phyloP scores from a whole-genome alignment of 2,329 filamentous ascomycete genomes.

The Monilinia aucupariae region DNA sequence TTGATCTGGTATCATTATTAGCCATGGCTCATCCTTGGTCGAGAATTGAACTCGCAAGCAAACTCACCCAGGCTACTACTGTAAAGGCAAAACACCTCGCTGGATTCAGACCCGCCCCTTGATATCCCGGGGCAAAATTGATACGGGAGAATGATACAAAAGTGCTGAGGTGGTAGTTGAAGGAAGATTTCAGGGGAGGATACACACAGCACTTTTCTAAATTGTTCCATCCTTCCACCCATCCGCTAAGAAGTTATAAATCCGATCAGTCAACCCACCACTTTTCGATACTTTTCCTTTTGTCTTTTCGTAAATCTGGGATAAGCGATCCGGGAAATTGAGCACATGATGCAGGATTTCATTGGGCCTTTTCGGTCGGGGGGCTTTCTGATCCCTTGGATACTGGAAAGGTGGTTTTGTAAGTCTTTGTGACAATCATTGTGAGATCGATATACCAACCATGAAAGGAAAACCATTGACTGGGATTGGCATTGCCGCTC shows the following conservation, averaged over 20 bases:
- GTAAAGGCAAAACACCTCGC: slow-evolving; percentile 42
- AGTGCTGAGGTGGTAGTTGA: neutral
- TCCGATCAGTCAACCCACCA: slow-evolving; percentile 7
- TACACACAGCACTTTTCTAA: slow-evolving; percentile 22
- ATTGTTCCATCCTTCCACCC: slow-evolving; percentile 22
- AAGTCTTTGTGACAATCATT: neutral
- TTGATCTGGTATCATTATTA: slow-evolving; percentile 29
- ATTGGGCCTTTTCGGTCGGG: neutral
- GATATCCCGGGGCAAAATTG: slow-evolving; percentile 37
- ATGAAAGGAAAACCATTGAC: neutral
- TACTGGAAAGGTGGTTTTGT: neutral
- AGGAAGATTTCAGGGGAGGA: neutral
- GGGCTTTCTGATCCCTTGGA: neutral
- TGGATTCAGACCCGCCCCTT: slow-evolving; percentile 39
- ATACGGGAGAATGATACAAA: slow-evolving; percentile 36
- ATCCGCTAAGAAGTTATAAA: slow-evolving; percentile 18
- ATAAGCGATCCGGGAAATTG: slow-evolving; percentile 26
- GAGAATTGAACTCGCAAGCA: slow-evolving; percentile 10
- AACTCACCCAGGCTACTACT: slow-evolving; percentile 35
- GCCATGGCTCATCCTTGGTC: neutral
- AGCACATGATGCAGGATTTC: slow-evolving; percentile 16
- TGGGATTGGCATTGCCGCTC: neutral
- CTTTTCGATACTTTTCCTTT: slow-evolving; percentile 12
- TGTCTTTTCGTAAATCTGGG: slow-evolving; percentile 20
- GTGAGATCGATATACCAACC: neutral